Evolutionary conservation across 1,284 basidiomycete species (phyloP), one percentile per base, ranked within the genome.

Genomic region (Trametes sp.): DNA sequence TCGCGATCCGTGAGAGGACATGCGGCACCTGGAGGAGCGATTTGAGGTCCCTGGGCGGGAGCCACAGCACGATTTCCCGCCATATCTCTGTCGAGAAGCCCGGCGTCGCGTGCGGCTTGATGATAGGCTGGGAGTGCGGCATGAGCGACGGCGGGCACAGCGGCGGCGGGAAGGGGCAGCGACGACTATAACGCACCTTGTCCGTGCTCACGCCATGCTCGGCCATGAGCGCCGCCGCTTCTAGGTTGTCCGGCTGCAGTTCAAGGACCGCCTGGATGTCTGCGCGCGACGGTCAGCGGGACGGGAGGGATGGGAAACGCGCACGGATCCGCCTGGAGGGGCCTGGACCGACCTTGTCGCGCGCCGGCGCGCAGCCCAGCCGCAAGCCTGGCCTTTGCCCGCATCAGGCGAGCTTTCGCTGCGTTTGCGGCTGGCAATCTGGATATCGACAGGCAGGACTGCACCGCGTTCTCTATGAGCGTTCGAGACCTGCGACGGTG

Each of bases 391-490:
- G 82, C 82, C 75, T 85, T 84, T 16, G 87, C 88, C 38, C 88
- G 83, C 56, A 90, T 73, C 52, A 90, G 80, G 62, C 86, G 82
- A 55, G 87, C 87, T 72, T 83, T 84, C 48, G 86, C 82, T 24
- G 84, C 75, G 58, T 82, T 84, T 68, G 81, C 78, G n/a, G 82
- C 75, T 46, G 83, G 79, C 50, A 87, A 76, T 21, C 82, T 82
- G 28, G 81, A 78, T 53, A 89, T 81, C 64, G 84, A 81, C 44
- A 91, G 78, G 69, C 87, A 87, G 13, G 88, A 89, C 75, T 89
- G 85, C 64, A 89, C 87, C 57, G 87, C 88, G 72, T 90, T 90
- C 77, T 91, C 89, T 77, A 90, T 84, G 73, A 86, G 80, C 23
- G 82, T 82, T 77, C 85, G 84, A 74, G 82, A 87, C 62, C 83